Base-by-base conservation (phyloP, 805 yeast species). In the Sugiyamaella chiloensis region DNA sequence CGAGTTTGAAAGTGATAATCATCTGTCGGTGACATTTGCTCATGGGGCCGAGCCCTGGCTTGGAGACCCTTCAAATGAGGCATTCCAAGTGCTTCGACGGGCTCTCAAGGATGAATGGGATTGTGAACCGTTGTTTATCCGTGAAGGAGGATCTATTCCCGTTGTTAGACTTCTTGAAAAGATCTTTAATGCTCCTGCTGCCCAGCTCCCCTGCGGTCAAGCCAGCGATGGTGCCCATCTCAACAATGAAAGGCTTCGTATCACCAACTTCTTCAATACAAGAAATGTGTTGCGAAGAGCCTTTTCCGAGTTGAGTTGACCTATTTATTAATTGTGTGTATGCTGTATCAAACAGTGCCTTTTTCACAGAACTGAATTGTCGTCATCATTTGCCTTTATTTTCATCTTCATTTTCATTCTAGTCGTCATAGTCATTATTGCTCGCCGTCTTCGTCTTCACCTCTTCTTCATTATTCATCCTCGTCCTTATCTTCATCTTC, bases 81-180 rank as follows among this genome's bases (percentile, higher is more conserved):
- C 90, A 1, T 93, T 86, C 63, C 74, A 78, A 57, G 73, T 85
- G 6, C 69, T 93, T 29, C 72, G 75, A 46, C 69, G 78, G 20
- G 87, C 85, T 43, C 71, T 91, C 26, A 67, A 70, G 35, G 64
- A 70, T 3, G 86, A 81, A 47, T 91, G 99, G 99, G 80, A 78
- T 0, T 36, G 46, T 12, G 87, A 85, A 46, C 97, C 98, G 2
- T 68, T 91, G 35, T 83, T 81, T 51, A 87, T 93, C 26, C 78
- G 98, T 55, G 99, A 93, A 69, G 99, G 99, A 52, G 99, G 99
- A 0, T 87, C 97, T 0, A 89, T 91, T 63, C 97, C 99, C 1
- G 83, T 91, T 8, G 81, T 93, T 5, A 69, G 96, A 53, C 85
- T 84, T 51, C 68, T 91, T 54, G 99, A 91, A 59, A 86, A 86